Base-by-base conservation (phyloP, 352 stramenopile genomes). In the Globisporangium alternatum region DNA sequence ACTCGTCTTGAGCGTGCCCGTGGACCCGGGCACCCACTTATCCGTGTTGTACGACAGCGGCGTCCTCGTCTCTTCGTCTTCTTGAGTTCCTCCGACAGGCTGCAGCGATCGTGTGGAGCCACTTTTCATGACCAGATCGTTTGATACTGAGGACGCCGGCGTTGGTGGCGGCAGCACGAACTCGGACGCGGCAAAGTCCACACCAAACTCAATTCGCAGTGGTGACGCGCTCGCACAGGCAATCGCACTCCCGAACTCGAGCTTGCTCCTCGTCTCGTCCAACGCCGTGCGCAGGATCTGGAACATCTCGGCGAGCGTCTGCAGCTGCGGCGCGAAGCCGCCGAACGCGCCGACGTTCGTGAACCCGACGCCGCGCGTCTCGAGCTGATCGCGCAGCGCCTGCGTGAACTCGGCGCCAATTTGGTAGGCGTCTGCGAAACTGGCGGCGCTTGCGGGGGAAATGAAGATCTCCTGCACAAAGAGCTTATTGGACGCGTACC, bases 391-490 rank as follows among this genome's bases (percentile, higher is more conserved):
- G 3, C 59, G 66, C 7, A 93, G 30, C 1, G 74, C 69, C 5
- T 65, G 53, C 7, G 66, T 80, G 31, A 92, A 80, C 64, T 84
- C 78, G 3, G 71, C 69, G 5, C 75, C 81, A 52, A 90, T 79
- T 53, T 86, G 70, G 10, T 90, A 56, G 7, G 85, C 83, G 57
- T 91, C 82, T 2, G 70, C 69, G 51, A 90, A 91, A 41, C 59
- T 90, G 25, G 53, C 67, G 2, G 80, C 81, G 43, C 80, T 88
- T 6, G 74, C 73, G 0, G 85, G 85, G 0, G 62, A 63, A 41
- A 91, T 57, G 17, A 90, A 65, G 12, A 94, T 75, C 37, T 94
- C 85, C 43, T 89, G 80, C 3, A 76, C 69, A 53, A 80, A 88
- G 3, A 93, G 74, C 54, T 90, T 88, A 70, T 81, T 91, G 31